Evolutionary conservation across 1,139 yeast genomes (phyloP).

Genomic region (Scheffersomyces illinoinensis): DNA sequence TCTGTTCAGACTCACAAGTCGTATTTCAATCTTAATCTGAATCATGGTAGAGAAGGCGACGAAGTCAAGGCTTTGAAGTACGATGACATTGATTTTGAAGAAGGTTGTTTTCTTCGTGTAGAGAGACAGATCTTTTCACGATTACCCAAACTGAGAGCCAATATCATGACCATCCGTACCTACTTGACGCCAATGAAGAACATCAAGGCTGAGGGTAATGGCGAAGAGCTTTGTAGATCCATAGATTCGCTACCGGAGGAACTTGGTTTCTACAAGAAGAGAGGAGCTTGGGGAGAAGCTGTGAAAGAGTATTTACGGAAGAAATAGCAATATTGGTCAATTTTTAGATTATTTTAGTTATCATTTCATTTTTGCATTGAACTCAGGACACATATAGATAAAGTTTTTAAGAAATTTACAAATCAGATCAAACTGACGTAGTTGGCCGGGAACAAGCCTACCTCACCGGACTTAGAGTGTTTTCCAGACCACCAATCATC

Average conservation of each 20-base stretch:
- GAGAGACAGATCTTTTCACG: slow-evolving; percentile 44
- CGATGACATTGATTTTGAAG: slow-evolving; percentile 39
- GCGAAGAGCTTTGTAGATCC: slow-evolving; percentile 52
- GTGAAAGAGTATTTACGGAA: slow-evolving; percentile 44
- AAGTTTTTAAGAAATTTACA: slow-evolving; percentile 1
- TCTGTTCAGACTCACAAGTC: slow-evolving; percentile 38
- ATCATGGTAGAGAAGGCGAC: slow-evolving; percentile 39
- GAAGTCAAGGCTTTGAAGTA: slow-evolving; percentile 17
- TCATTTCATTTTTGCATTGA: slow-evolving; percentile 1
- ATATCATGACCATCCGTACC: slow-evolving; percentile 42
- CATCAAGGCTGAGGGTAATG: slow-evolving; percentile 39
- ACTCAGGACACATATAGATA: neutral
- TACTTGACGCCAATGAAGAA: slow-evolving; percentile 38
- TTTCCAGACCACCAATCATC: slow-evolving; percentile 97
- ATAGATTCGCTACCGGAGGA: slow-evolving; percentile 60
- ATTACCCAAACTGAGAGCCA: slow-evolving; percentile 39
- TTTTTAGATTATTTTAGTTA: neutral
- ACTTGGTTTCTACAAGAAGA: slow-evolving; percentile 59
- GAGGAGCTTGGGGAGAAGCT: slow-evolving; percentile 67
- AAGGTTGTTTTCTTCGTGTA: slow-evolving; percentile 36
- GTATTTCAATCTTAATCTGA: slow-evolving; percentile 27
- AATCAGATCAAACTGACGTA: slow-evolving; percentile 56
- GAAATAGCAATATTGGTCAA: neutral
- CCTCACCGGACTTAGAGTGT: slow-evolving; percentile 63
- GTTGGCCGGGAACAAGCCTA: slow-evolving; percentile 89